Base-by-base conservation (phyloP, 108 stramenopile genomes). In the Skeletonema menzelii region DNA sequence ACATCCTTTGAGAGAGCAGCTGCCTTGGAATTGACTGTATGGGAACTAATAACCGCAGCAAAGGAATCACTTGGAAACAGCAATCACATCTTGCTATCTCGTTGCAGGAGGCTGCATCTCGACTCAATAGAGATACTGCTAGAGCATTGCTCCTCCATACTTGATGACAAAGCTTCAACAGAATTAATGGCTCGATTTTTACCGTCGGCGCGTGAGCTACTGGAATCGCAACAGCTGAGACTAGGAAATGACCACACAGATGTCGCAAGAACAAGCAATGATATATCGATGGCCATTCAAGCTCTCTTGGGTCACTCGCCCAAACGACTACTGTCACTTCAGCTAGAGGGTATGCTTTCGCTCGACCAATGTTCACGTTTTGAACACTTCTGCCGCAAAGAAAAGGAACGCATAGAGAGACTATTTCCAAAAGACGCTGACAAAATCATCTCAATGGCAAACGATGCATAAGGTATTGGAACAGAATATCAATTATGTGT, bases 341-440 rank as follows among this genome's bases (percentile, higher is more conserved):
- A 72, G 35, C 31, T 83, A 14, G 65, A 72, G 8, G 83, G 62
- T 13, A 65, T 84, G 65, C 49, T 27, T 3, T 82, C 72, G 17
- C 65, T 94, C 40, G 74, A 75, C 5, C 69, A 75, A 28, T 91
- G 90, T 61, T 84, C 87, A 0, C 53, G 70, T 13, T 65, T 86
- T 71, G 93, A 91, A 63, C 66, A 74, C 57, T 15, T 63, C 4
- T 78, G 65, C 31, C 69, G 88, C 35, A 78, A 74, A 56, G 89
- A 91, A 40, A 85, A 83, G 56, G 30, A 80, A 19, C 84, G 90
- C 19, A 87, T 94, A 66, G 87, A 89, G 40, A 57, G 47, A 17
- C 38, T 94, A 20, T 94, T 90, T 72, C 88, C 90, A 8, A 75
- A 69, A 40, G 85, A 89, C 76, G 86, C 82, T 13, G 59, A 82